Evolutionary conservation across 169 alveolate species (phyloP).

Genomic region (Plasmodium billcollinsi): DNA sequence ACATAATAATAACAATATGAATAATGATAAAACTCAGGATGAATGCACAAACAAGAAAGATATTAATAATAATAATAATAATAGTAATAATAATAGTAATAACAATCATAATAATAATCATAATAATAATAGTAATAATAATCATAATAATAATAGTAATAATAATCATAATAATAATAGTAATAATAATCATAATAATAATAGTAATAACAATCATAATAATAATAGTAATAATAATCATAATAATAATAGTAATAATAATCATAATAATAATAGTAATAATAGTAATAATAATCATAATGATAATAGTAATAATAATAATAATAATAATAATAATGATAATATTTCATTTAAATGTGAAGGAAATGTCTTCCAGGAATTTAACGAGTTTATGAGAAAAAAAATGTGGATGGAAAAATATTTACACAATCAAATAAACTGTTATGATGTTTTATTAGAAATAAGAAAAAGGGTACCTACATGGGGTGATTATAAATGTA

Average conservation of each 20-base stretch:
- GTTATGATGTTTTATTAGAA: conserved; percentile 85
- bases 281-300: not conserved
- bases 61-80: no score
- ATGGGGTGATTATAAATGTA: conserved; percentile 85
- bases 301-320: not conserved
- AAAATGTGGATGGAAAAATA: conserved; percentile 60
- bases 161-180: no score
- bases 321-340: no score
- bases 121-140: no score
- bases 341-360: no score
- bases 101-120: no score
- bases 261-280: not conserved
- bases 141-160: no score
- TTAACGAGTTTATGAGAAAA: conserved; percentile 28
- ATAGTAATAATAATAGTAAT: no score
- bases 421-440: conserved; percentile 77
- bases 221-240: not conserved
- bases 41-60: no score
- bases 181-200: not conserved
- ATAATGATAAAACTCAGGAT: no score
- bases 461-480: conserved; percentile 82
- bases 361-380: not conserved
- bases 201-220: not conserved
- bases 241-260: not conserved
- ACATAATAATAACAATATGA: no score